phyloP scores from a whole-genome alignment of 2,329 filamentous ascomycete species.

The Pseudogymnoascus destructans region DNA sequence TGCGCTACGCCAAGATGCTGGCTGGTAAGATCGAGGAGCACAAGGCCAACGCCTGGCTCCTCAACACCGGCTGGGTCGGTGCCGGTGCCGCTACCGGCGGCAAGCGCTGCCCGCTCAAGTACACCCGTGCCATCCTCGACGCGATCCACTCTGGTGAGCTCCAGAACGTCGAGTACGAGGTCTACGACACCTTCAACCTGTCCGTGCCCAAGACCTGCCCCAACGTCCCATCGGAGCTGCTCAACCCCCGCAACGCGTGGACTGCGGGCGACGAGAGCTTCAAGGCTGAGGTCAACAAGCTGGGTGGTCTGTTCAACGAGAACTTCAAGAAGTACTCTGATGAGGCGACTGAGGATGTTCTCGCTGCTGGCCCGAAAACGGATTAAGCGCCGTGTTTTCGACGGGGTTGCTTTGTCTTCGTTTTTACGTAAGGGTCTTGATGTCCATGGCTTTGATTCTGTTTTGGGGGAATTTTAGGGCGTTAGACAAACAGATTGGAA shows the following conservation, averaged over 20 bases:
- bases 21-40: slow-evolving; percentile 95
- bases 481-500: neutral
- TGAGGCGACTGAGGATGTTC: slow-evolving; percentile 68
- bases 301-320: slow-evolving; percentile 79
- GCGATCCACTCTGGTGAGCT: slow-evolving; percentile 96
- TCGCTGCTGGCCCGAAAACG: slow-evolving; percentile 45
- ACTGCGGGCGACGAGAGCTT: slow-evolving; percentile 71
- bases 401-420: neutral
- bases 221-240: slow-evolving; percentile 76
- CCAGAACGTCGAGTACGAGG: slow-evolving; percentile 85
- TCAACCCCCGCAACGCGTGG: slow-evolving; percentile 93
- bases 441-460: neutral
- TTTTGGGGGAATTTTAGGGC: neutral
- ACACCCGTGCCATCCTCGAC: slow-evolving; percentile 95
- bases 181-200: slow-evolving; percentile 92
- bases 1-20: slow-evolving; percentile 98
- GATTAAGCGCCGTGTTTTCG: neutral
- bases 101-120: slow-evolving; percentile 96
- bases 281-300: slow-evolving; percentile 76
- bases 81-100: slow-evolving; percentile 81
- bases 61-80: slow-evolving; percentile 97
- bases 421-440: neutral
- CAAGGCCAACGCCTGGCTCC: slow-evolving; percentile 92
- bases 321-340: slow-evolving; percentile 95
- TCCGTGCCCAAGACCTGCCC: slow-evolving; percentile 86